Evolutionary conservation across 140 eudicot species (phyloP), one percentile per base, ranked within the genome.

Genomic region (Senecio squalidus): DNA sequence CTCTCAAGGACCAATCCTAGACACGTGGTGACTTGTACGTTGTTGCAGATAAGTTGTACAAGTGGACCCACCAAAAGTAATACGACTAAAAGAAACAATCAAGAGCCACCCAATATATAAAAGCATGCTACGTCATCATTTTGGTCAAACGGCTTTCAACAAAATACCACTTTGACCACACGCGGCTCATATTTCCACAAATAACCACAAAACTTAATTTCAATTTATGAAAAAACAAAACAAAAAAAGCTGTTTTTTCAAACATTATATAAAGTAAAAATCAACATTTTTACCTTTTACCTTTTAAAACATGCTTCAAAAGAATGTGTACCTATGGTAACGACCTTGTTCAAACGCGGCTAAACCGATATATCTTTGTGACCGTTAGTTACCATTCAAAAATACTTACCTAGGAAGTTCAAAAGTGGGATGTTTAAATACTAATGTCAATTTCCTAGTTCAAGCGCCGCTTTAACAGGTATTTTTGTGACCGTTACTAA

Each of bases 71-170:
- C 33, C 17, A 10, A 6, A 15, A 43, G 6, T 44, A 13, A 31
- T 36, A 36, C 41, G 13, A 9, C 14, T 36, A 36, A 39, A 40
- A 53, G 17, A 48, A 30, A 30, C 40, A 24, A 58, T 18, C 21
- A 6, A 36, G 6, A 68, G 41, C 60, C 59, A 68, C 25, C 52
- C 53, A 54, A 20, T 17, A 64, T 52, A 55, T 25, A 55, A 71
- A 71, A 71, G 67, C 71, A 71, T 36, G 55, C n/a, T n/a, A n/a
- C 65, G 4, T 63, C 71, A 71, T 46, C 46, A 63, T 43, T 67
- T 40, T 11, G 25, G 74, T 59, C 74, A 58, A 56, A 68, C 50
- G n/a, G 22, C 51, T 45, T 57, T 51, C 44, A 44, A 31, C 39
- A 47, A 68, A 45, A 56, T 46, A 41, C 66, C 14, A 28, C 44